These are phyloP conservation scores for Fusarium verrucosum DNA, from an alignment of 2,329 filamentous ascomycete species.

Conservation along the genomic window DNA sequence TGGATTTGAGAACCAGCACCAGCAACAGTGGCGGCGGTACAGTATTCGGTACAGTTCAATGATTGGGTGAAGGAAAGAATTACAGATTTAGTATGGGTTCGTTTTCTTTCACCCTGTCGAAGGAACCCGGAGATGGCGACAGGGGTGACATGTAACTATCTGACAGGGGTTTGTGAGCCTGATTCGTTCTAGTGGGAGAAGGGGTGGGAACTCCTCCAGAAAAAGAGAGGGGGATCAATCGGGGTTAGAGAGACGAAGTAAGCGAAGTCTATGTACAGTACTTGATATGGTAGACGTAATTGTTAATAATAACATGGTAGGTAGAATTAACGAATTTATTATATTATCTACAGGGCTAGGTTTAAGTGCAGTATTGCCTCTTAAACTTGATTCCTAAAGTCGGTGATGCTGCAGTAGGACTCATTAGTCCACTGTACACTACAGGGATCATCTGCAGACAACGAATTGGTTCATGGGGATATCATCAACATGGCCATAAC, in stretches of 20 bases:
- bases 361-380: background rate
- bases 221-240: constrained; percentile 18
- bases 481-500: background rate
- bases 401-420: background rate
- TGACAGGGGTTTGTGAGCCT: constrained; percentile 20
- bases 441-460: constrained; percentile 10
- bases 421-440: background rate
- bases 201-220: constrained; percentile 7
- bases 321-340: background rate
- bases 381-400: constrained; percentile 1
- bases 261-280: too few relatives aligned
- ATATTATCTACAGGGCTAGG: background rate
- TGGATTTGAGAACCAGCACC: constrained; percentile 13
- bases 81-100: background rate
- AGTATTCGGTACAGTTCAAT: constrained; percentile 19
- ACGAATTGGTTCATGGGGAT: constrained; percentile 16
- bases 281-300: constrained; percentile 12
- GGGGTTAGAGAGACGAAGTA: constrained; percentile 15
- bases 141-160: constrained; percentile 6
- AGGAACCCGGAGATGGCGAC: constrained; percentile 24
- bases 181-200: constrained; percentile 18
- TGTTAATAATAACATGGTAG: background rate
- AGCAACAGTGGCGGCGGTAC: constrained; percentile 25
- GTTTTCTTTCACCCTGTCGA: constrained; percentile 6
- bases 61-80: constrained; percentile 4